Conservation (phyloP, 345 rosid genomes). For the Boechera divaricarpa region DNA sequence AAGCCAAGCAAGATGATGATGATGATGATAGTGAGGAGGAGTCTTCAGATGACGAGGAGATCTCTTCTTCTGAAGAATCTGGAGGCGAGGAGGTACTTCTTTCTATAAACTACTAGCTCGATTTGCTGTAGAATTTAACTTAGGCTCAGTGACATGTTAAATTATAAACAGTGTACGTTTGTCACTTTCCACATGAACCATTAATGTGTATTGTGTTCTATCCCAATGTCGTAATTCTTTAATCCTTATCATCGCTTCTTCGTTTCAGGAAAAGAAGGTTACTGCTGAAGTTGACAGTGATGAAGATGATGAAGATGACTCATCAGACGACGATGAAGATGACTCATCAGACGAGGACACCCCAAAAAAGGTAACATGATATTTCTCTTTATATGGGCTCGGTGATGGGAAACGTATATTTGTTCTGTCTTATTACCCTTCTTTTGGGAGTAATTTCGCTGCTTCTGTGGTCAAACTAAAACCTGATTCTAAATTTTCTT, state of each 20-base stretch:
- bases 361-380: slow-evolving; percentile 57
- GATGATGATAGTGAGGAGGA: slow-evolving; percentile 39
- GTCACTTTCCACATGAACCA: background rate
- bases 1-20: slow-evolving; percentile 39
- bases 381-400: background rate
- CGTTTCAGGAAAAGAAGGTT: slow-evolving; percentile 40
- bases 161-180: background rate
- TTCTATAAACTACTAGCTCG: background rate
- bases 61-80: background rate
- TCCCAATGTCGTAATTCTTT: background rate
- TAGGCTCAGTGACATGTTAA: background rate
- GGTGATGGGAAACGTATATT: slow-evolving; percentile 1
- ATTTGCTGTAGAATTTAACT: slow-evolving; percentile 7
- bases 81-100: slow-evolving; percentile 39
- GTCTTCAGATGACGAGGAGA: background rate
- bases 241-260: background rate
- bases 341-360: slow-evolving; percentile 52
- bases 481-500: slow-evolving; percentile 8
- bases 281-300: slow-evolving; percentile 37
- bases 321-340: slow-evolving; percentile 47
- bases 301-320: slow-evolving; percentile 50
- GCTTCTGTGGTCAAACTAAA: slow-evolving; percentile 3
- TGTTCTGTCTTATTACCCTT: background rate
- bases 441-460: background rate
- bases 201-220: background rate